Percentiles rank a stretch among this genome's conserved stretches.
phyloP scores from a whole-genome alignment of 2,329 filamentous ascomycete genomes.

The Pseudogymnoascus sp. region DNA sequence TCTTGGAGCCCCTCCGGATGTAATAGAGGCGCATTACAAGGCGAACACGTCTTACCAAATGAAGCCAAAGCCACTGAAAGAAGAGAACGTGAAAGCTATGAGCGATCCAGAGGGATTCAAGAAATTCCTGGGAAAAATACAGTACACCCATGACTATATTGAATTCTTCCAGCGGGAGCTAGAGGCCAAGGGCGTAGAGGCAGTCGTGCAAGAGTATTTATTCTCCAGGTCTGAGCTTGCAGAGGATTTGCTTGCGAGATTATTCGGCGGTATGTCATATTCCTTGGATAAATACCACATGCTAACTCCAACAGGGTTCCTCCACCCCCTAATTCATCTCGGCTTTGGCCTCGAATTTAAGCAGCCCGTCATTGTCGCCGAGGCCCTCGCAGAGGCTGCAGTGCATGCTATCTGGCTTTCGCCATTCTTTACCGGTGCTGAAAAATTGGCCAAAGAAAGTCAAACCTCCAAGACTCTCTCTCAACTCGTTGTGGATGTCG shows the following conservation, averaged over 20 bases:
- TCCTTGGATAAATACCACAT: background rate
- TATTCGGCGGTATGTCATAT: conserved; percentile 49
- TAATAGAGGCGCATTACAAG: conserved; percentile 57
- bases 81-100: conserved; percentile 40
- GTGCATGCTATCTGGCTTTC: conserved; percentile 54
- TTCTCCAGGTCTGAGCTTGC: conserved; percentile 58
- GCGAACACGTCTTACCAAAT: conserved; percentile 60
- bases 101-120: conserved; percentile 45
- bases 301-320: conserved; percentile 41
- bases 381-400: conserved; percentile 68
- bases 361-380: conserved; percentile 72
- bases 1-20: conserved; percentile 53
- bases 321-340: conserved; percentile 78
- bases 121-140: conserved; percentile 51
- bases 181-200: conserved; percentile 50
- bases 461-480: conserved; percentile 38
- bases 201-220: conserved; percentile 56
- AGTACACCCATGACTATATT: conserved; percentile 66
- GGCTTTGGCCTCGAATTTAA: conserved; percentile 77
- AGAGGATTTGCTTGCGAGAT: conserved; percentile 58
- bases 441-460: conserved; percentile 35
- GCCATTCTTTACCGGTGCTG: conserved; percentile 44
- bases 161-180: conserved; percentile 70
- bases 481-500: conserved; percentile 53
- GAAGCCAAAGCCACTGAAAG: conserved; percentile 38